Base-by-base conservation (phyloP, 768 basidiomycete species). In the Clitopilus passeckerianus region DNA sequence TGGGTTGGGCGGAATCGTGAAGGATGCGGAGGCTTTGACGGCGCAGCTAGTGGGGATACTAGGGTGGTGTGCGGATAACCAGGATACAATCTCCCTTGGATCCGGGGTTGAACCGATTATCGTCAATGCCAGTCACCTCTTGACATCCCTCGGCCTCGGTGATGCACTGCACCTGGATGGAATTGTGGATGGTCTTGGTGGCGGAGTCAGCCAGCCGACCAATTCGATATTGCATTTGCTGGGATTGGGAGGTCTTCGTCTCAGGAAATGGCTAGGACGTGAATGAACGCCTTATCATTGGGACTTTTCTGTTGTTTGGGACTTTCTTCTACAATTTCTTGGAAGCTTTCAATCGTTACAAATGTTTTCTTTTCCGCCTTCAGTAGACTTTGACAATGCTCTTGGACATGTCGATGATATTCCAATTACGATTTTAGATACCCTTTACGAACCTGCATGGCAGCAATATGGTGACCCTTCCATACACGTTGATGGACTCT, bases 1-100 rank as follows among this genome's bases (percentile, higher is more conserved):
- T 15, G 58, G 53, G 14, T 41, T 64, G 22, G 53, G 27, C 22
- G 57, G 35, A 7, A 33, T 65, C 23, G 57, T 63, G 6, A 34
- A 57, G 15, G 12, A 54, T 15, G 34, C 62, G 44, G 46, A 55
- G 12, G 37, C 55, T n/a, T 53, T 65, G 30, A 57, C 58, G 14
- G 18, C 58, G 10, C 53, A 58, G 16, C 22, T 59, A 8, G 18
- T 65, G 12, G 58, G n/a, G 4, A 57, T 65, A 22, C 57, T 60
- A 30, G 53, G 57, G 20, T 65, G 60, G 61, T 65, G 64, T 43
- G 27, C 24, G 20, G 20, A 50, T 12, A 50, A 50, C 22, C 6
- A 23, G 18, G 46, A 4, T 20, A 23, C 46, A n/a, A 3, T 18
- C n/a, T 16, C 9, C 18, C 15, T n/a, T 12, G 46, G 22, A 41